phyloP scores from a whole-genome alignment of 768 basidiomycete species.

The Suillus plorans region DNA sequence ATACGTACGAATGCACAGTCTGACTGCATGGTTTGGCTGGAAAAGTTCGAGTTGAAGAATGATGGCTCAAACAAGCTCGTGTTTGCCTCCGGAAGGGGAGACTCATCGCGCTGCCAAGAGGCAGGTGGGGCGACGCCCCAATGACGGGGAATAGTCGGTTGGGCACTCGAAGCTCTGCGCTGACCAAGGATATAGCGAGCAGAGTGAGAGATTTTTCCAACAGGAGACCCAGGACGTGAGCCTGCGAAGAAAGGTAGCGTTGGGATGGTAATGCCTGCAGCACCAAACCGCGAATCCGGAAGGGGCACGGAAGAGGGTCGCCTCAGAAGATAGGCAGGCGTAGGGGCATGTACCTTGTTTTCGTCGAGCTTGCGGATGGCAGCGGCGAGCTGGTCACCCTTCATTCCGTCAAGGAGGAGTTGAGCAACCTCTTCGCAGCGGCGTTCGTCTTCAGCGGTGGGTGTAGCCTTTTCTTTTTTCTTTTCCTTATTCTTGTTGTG shows the following conservation, averaged over 20 bases:
- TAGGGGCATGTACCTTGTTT: constrained; percentile 12
- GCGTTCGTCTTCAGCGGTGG: constrained; percentile 27
- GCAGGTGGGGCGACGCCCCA: constrained; percentile 23
- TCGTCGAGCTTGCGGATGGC: constrained; percentile 57
- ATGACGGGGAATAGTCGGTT: constrained; percentile 34
- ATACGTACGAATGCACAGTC: constrained; percentile 20
- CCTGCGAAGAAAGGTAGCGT: constrained; percentile 36
- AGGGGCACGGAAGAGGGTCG: constrained; percentile 66
- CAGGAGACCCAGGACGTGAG: constrained; percentile 46
- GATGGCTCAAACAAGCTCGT: constrained; percentile 47
- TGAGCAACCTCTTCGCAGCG: constrained; percentile 57
- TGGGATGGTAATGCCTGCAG: constrained; percentile 41
- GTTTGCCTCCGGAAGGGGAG: constrained; percentile 49
- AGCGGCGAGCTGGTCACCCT: constrained; percentile 64
- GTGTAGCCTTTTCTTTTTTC: constrained; percentile 30
- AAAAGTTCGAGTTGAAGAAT: constrained; percentile 35
- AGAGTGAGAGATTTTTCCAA: constrained; percentile 43
- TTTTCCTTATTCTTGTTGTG: constrained; percentile 48
- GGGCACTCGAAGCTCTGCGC: constrained; percentile 51
- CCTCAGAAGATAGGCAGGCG: constrained; percentile 40
- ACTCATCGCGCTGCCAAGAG: constrained; percentile 42
- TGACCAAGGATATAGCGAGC: constrained; percentile 42
- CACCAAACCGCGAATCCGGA: constrained; percentile 38
- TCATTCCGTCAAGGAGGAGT: constrained; percentile 65
- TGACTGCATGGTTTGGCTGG: constrained; percentile 16